These are phyloP conservation scores for Solanum pinnatisectum DNA, from an alignment of 257 asterid species.

Conservation along the genomic window DNA sequence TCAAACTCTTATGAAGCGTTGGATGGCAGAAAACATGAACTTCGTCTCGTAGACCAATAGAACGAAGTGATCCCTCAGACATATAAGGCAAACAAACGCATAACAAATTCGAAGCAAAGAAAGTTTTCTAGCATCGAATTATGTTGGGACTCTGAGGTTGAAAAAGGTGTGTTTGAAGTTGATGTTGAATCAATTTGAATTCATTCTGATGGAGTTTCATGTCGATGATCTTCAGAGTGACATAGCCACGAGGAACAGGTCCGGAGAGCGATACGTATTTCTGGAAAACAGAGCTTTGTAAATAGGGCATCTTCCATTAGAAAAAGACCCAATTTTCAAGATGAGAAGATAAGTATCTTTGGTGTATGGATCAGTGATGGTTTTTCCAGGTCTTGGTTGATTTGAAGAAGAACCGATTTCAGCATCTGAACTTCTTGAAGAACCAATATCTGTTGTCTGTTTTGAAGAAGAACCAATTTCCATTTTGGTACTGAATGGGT, in stretches of 20 bases:
- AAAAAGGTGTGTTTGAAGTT: neutral
- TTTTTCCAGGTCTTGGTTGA: neutral
- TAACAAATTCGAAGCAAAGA: neutral
- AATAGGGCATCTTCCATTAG: neutral
- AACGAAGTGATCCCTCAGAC: neutral
- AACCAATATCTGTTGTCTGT: neutral
- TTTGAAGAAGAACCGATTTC: neutral
- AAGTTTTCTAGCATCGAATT: neutral
- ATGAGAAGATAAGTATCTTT: neutral
- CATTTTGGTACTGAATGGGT: neutral
- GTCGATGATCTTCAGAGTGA: neutral
- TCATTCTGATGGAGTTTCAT: neutral
- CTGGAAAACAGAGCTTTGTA: neutral
- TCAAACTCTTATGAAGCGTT: neutral
- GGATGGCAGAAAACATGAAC: neutral
- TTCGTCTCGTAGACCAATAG: neutral
- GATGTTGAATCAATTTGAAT: neutral
- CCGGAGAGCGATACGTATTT: neutral
- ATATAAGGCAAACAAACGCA: neutral
- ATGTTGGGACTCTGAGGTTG: neutral
- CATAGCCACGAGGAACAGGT: neutral
- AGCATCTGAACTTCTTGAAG: neutral
- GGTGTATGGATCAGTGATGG: neutral
- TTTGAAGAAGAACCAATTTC: neutral
- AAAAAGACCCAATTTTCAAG: neutral